Evolutionary conservation across 177 flowering plant species (phyloP).

Genomic region (Tripterygium wilfordii): DNA sequence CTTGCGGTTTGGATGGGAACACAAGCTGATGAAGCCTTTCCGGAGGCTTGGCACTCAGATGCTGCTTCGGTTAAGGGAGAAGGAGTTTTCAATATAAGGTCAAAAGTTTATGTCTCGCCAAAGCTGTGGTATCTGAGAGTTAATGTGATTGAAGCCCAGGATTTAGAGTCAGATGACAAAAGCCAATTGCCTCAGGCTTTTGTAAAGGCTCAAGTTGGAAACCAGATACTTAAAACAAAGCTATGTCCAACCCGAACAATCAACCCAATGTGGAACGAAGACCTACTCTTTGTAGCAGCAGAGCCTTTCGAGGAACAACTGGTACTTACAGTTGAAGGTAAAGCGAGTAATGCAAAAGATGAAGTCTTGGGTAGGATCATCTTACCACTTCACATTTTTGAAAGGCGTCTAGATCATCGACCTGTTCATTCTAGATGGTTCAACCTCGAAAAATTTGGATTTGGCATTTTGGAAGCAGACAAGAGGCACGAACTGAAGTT

Average conservation of each 20-base stretch:
- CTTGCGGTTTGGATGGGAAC: slow-evolving; percentile 95
- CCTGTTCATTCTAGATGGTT: slow-evolving; percentile 76
- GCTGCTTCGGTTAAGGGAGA: slow-evolving; percentile 80
- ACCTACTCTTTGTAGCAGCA: slow-evolving; percentile 75
- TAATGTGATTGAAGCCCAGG: slow-evolving; percentile 90
- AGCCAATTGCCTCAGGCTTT: slow-evolving; percentile 52
- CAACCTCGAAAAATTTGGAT: slow-evolving; percentile 71
- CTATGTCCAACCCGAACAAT: slow-evolving; percentile 36
- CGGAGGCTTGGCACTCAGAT: slow-evolving; percentile 93
- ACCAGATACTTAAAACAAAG: slow-evolving; percentile 63
- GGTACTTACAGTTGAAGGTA: slow-evolving; percentile 56
- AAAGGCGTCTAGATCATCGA: slow-evolving; percentile 67
- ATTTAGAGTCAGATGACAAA: slow-evolving; percentile 54
- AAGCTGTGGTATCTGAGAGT: slow-evolving; percentile 90
- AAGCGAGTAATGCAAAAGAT: slow-evolving; percentile 41
- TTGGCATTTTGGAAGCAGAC: slow-evolving; percentile 61
- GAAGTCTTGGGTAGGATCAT: slow-evolving; percentile 48
- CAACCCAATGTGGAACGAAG: slow-evolving; percentile 85
- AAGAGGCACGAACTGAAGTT: slow-evolving; percentile 63
- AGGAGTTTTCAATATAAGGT: slow-evolving; percentile 66
- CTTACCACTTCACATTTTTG: slow-evolving; percentile 44
- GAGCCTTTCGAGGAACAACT: slow-evolving; percentile 86
- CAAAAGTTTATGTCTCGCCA: slow-evolving; percentile 89
- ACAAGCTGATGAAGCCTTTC: slow-evolving; percentile 88
- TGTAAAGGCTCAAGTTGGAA: slow-evolving; percentile 74